phyloP scores from a whole-genome alignment of 257 asterid genomes.

The Rhazya stricta region DNA sequence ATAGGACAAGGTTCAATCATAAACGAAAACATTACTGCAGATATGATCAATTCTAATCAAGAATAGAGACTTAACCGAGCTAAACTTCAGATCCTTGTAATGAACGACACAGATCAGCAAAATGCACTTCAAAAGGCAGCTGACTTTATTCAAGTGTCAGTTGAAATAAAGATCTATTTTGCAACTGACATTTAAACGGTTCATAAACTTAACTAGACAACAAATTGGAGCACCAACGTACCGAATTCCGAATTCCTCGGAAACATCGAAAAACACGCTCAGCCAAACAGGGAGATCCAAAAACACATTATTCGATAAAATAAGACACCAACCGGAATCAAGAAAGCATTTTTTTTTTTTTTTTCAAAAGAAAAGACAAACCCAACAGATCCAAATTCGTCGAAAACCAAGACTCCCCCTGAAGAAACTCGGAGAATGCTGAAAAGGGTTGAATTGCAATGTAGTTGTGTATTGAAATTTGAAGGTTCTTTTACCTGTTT shows the following conservation, averaged over 20 bases:
- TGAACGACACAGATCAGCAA: constrained; percentile 8
- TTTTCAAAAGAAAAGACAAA: neutral
- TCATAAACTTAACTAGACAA: constrained; percentile 13
- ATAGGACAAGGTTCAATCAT: neutral
- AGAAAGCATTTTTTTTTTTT: neutral
- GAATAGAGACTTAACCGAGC: constrained; percentile 4
- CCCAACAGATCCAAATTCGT: constrained; percentile 1
- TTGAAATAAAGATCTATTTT: constrained; percentile 5
- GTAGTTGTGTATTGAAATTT: neutral
- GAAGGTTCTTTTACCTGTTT: constrained; percentile 2
- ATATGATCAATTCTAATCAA: constrained; percentile 5
- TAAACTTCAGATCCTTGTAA: constrained; percentile 8
- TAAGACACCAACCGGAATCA: constrained; percentile 19
- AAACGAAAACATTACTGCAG: neutral
- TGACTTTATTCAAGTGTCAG: constrained; percentile 8
- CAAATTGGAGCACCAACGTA: constrained; percentile 29
- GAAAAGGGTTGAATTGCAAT: neutral
- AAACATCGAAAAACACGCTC: constrained; percentile 27
- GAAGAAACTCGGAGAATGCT: neutral
- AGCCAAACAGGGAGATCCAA: constrained; percentile 15
- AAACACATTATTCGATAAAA: constrained; percentile 17
- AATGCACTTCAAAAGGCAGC: constrained; percentile 7
- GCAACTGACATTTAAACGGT: constrained; percentile 16
- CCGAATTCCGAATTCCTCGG: constrained; percentile 27
- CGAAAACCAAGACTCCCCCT: neutral